phyloP scores from a whole-genome alignment of 108 stramenopile species.

The Cyclotella atomus region DNA sequence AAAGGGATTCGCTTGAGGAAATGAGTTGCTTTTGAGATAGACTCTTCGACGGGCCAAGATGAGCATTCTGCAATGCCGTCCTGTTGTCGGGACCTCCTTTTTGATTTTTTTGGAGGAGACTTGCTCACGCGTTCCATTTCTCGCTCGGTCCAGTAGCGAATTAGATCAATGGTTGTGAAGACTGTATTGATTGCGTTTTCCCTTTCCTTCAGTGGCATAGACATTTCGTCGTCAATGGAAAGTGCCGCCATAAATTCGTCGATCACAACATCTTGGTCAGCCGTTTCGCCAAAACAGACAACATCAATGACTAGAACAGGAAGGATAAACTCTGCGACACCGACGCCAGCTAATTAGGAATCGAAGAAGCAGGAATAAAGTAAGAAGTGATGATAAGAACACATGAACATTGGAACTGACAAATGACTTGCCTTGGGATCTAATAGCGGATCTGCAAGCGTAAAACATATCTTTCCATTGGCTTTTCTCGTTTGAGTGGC shows the following conservation, averaged over 20 bases:
- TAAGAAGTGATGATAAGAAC: background rate
- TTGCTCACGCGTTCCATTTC: conserved; percentile 56
- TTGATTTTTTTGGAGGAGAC: conserved; percentile 35
- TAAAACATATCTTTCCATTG: conserved; percentile 75
- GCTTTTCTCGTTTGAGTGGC: conserved; percentile 53
- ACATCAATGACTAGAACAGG: conserved; percentile 84
- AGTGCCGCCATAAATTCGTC: conserved; percentile 69
- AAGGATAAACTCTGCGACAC: conserved; percentile 79
- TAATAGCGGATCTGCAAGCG: conserved; percentile 78
- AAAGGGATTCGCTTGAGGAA: conserved; percentile 60
- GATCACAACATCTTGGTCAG: conserved; percentile 59
- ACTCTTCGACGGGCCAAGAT: conserved; percentile 66
- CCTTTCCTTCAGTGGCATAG: conserved; percentile 49
- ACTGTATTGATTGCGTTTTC: conserved; percentile 70
- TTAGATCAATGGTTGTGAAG: conserved; percentile 70
- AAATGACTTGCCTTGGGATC: conserved; percentile 40
- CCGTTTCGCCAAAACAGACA: conserved; percentile 70
- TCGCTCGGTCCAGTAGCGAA: conserved; percentile 69
- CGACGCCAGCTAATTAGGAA: conserved; percentile 45
- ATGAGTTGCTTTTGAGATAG: conserved; percentile 62
- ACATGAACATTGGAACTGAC: background rate
- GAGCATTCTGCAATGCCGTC: conserved; percentile 9
- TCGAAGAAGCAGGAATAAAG: background rate
- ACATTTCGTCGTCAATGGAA: conserved; percentile 23
- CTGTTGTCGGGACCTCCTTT: conserved; percentile 13